Evolutionary conservation across 805 yeast genomes (phyloP).

Genomic region (Ogataea trehalophila): DNA sequence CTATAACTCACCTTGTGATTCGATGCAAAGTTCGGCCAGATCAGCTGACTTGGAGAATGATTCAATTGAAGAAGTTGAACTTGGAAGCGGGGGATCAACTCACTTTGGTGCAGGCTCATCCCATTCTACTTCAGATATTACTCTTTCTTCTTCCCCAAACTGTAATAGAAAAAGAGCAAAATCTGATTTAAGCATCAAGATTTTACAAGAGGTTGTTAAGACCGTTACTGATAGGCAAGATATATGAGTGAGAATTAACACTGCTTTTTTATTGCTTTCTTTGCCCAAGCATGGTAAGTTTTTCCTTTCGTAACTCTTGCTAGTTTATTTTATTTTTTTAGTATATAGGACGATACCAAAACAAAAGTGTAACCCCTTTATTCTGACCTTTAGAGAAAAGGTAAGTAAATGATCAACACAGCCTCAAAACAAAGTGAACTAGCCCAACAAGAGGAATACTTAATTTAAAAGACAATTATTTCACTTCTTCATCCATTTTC

Average conservation of each 20-base stretch:
- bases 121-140: not conserved
- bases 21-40: not conserved
- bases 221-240: constrained; percentile 1
- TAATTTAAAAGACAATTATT: too few species aligned
- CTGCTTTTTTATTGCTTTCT: not conserved
- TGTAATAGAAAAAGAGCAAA: not conserved
- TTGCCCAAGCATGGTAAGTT: too few species aligned
- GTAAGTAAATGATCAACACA: too few species aligned
- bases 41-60: not conserved
- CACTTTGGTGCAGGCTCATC: not conserved
- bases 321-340: too few species aligned
- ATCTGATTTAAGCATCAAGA: constrained; percentile 1
- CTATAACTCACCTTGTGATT: not conserved
- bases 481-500: too few species aligned
- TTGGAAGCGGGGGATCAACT: not conserved
- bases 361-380: too few species aligned
- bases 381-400: too few species aligned
- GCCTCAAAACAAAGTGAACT: too few species aligned
- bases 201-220: constrained; percentile 3
- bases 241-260: not conserved
- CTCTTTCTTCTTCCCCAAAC: not conserved
- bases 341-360: too few species aligned
- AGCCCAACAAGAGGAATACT: too few species aligned
- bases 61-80: not conserved
- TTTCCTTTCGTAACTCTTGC: too few species aligned